phyloP scores from a whole-genome alignment of 202 grass and related monocot species.

The Musa balbisiana region DNA sequence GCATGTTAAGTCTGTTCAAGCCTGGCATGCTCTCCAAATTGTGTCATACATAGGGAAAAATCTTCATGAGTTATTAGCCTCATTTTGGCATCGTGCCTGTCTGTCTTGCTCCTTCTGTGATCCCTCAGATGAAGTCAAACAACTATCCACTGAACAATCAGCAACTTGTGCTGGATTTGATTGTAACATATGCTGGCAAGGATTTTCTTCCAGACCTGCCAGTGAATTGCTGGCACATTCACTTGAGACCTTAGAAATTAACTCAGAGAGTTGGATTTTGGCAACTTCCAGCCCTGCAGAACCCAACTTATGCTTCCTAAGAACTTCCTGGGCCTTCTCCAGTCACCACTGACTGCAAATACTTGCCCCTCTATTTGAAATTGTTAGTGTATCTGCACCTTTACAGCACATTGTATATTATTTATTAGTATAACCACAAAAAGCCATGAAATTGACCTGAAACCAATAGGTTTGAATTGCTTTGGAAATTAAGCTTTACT shows the following conservation, averaged over 20 bases:
- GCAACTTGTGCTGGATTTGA: neutral
- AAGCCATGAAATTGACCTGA: no score
- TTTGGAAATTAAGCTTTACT: no score
- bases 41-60: no score
- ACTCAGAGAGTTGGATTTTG: conserved; percentile 7
- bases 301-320: conserved; percentile 6
- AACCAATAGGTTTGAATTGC: neutral
- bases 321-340: conserved; percentile 12
- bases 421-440: no score
- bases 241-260: neutral
- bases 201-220: neutral
- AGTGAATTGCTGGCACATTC: neutral
- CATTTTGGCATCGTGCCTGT: no score
- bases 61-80: no score
- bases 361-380: conserved; percentile 3
- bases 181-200: neutral
- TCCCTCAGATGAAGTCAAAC: no score
- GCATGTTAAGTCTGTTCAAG: no score
- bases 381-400: conserved; percentile 11
- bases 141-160: no score
- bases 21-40: no score
- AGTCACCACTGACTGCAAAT: conserved; percentile 16
- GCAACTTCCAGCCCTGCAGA: conserved; percentile 7
- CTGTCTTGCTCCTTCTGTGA: no score
- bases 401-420: neutral